Percentiles rank a stretch among this genome's conserved stretches.
phyloP scores from a whole-genome alignment of 495 filamentous ascomycete genomes.

The Neurospora sp. region DNA sequence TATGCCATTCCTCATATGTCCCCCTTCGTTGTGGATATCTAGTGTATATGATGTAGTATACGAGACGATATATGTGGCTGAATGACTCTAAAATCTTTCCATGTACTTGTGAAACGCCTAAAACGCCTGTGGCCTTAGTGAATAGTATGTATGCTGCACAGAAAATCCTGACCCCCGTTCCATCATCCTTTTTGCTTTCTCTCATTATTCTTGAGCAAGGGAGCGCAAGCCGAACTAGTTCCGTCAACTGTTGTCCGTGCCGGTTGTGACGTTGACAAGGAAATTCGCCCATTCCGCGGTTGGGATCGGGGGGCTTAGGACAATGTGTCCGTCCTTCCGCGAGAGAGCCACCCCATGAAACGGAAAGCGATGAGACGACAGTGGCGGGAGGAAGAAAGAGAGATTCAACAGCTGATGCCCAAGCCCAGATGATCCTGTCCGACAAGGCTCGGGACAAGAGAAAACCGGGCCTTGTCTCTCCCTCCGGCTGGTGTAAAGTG shows the following conservation, averaged over 20 bases:
- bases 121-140: neutral
- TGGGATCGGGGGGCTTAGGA: neutral
- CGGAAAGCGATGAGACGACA: neutral
- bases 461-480: neutral
- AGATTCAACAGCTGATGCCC: neutral
- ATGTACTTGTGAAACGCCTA: neutral
- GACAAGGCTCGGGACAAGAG: neutral
- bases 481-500: neutral
- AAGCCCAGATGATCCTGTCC: neutral
- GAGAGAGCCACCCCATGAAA: neutral
- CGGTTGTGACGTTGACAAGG: neutral
- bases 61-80: neutral
- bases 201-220: neutral
- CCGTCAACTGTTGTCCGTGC: neutral
- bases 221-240: neutral
- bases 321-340: neutral
- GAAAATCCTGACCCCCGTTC: neutral
- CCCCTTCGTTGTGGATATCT: neutral
- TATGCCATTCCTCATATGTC: no score
- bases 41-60: neutral
- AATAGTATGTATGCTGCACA: neutral
- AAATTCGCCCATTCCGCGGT: neutral
- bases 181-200: neutral
- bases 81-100: neutral
- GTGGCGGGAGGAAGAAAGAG: neutral